Conservation (phyloP, 2,329 filamentous ascomycete species). For the Drechslerella stenobrocha region DNA sequence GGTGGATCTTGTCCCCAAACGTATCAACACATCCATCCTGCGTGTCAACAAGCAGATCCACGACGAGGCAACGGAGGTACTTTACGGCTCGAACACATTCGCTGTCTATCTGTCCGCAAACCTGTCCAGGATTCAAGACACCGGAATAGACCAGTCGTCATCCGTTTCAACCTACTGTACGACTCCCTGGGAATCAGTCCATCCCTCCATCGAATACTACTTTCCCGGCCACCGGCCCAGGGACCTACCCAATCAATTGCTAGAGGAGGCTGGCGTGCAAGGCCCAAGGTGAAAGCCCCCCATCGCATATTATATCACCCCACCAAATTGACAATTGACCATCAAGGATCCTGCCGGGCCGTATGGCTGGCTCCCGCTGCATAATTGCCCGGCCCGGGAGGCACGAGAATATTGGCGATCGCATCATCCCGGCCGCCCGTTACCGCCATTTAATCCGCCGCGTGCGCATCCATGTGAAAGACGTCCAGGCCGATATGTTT, state of each 20-base stretch:
- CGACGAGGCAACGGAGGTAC: constrained; percentile 13
- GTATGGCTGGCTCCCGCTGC: neutral
- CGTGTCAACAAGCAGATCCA: constrained; percentile 21
- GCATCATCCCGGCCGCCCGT: neutral
- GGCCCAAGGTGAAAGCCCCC: no score
- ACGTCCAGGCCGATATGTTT: no score
- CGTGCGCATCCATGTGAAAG: constrained; percentile 19
- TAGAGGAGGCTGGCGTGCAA: no score
- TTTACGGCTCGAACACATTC: constrained; percentile 18
- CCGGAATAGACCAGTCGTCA: constrained; percentile 7
- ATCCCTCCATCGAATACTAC: neutral
- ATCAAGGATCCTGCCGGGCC: neutral
- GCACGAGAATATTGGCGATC: no score
- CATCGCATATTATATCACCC: neutral
- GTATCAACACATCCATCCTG: constrained; percentile 9
- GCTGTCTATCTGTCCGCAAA: constrained; percentile 13
- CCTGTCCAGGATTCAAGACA: neutral
- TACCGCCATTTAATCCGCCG: constrained; percentile 15
- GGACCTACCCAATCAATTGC: no score
- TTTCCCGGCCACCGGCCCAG: no score
- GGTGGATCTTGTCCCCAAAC: neutral
- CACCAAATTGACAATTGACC: neutral
- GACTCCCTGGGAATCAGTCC: neutral
- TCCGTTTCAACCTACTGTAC: neutral
- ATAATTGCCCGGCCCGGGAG: no score